Evolutionary conservation across 495 filamentous ascomycete species (phyloP).

Genomic region (Margaritispora aquatica): DNA sequence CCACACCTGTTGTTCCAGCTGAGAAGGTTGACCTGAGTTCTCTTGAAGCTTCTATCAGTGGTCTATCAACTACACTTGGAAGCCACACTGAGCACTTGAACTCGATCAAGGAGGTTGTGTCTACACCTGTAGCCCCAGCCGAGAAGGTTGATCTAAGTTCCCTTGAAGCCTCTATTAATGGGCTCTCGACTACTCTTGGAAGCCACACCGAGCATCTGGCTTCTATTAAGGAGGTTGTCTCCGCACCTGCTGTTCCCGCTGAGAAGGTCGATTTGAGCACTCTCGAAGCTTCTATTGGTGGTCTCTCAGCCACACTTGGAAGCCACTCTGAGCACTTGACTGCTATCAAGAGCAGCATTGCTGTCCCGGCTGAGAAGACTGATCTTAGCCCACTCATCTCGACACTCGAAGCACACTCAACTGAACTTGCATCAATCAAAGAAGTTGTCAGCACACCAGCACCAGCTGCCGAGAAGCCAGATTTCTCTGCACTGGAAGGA

Average conservation of each 20-base stretch:
- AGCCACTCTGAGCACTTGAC: conserved; percentile 3
- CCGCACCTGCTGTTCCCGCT: background rate
- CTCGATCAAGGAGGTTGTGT: conserved; percentile 3
- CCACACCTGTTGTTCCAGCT: background rate
- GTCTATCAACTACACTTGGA: conserved; percentile 2
- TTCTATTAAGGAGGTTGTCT: conserved; percentile 2
- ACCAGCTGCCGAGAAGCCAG: conserved; percentile 4
- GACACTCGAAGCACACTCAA: conserved; percentile 6
- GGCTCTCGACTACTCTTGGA: conserved; percentile 3
- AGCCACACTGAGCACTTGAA: conserved; percentile 3
- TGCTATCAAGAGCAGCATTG: conserved; percentile 1
- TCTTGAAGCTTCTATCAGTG: conserved; percentile 1
- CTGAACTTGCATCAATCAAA: conserved; percentile 8
- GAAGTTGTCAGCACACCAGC: conserved; percentile 2
- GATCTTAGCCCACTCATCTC: conserved; percentile 4
- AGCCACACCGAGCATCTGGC: conserved; percentile 5
- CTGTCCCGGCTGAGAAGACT: conserved; percentile 2
- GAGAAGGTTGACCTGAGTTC: conserved; percentile 9
- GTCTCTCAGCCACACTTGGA: conserved; percentile 2
- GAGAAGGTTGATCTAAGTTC: conserved; percentile 9
- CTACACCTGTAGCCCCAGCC: background rate
- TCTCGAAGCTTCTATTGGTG: conserved; percentile 1
- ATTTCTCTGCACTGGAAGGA: conserved; percentile 4
- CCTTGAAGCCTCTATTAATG: conserved; percentile 1
- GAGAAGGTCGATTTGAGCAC: conserved; percentile 9